Conservation (phyloP, 768 basidiomycete species). For the Panellus pusillus region DNA sequence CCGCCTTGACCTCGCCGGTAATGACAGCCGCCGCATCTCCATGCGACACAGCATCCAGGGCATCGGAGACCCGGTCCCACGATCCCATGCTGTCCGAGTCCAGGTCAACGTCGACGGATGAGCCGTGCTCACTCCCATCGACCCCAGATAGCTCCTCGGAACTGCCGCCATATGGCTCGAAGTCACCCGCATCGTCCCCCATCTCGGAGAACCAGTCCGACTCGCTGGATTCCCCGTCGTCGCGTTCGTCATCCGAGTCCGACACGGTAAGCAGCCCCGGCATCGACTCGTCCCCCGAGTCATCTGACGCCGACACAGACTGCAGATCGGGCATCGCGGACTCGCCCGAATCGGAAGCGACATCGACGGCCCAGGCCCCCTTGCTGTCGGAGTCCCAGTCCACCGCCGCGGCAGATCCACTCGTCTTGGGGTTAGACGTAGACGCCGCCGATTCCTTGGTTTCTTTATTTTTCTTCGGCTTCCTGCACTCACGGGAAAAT, state of each 20-base stretch:
- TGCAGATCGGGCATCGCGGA: not conserved
- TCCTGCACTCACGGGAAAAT: slow-evolving; percentile 26
- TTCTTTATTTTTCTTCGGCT: slow-evolving; percentile 20
- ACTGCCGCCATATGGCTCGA: slow-evolving; percentile 2
- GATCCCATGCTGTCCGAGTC: slow-evolving; percentile 9
- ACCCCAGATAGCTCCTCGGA: slow-evolving; percentile 12
- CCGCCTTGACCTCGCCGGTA: not conserved
- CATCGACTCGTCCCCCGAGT: not conserved
- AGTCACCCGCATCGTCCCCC: slow-evolving; percentile 11
- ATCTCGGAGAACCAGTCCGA: slow-evolving; percentile 22
- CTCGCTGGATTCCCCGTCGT: not conserved
- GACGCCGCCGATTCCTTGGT: not conserved
- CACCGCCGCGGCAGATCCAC: slow-evolving; percentile 9
- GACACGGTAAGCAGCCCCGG: not conserved
- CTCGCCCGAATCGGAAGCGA: slow-evolving; percentile 15
- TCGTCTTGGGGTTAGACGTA: not conserved
- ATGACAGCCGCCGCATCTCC: slow-evolving; percentile 5
- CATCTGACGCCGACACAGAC: not conserved
- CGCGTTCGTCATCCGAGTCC: slow-evolving; percentile 4
- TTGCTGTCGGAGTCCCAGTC: slow-evolving; percentile 14
- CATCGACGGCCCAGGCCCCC: slow-evolving; percentile 15
- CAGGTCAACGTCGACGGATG: slow-evolving; percentile 9
- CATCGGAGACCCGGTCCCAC: not conserved
- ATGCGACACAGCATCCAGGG: slow-evolving; percentile 4
- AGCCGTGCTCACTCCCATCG: slow-evolving; percentile 6